These are phyloP conservation scores for Penicillium sp. DNA, from an alignment of 2,329 filamentous ascomycete genomes.

Conservation along the genomic window DNA sequence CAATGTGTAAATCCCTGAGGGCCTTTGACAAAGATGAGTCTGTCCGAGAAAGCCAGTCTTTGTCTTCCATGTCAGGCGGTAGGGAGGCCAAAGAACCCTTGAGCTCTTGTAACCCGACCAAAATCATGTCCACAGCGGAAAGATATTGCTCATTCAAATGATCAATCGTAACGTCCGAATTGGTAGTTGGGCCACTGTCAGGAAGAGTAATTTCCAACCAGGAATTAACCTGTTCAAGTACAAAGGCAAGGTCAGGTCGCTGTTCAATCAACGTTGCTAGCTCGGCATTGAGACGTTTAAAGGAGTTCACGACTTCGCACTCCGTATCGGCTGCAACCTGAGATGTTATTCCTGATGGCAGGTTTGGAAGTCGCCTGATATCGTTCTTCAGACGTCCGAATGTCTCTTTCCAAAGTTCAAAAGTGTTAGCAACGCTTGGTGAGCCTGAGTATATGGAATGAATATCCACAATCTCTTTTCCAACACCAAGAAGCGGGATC, in stretches of 20 bases:
- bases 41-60: conserved; percentile 59
- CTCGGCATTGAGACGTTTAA: conserved; percentile 31
- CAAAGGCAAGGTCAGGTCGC: conserved; percentile 60
- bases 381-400: conserved; percentile 44
- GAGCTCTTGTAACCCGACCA: conserved; percentile 74
- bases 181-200: conserved; percentile 11
- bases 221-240: conserved; percentile 61
- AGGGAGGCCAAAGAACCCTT: conserved; percentile 54
- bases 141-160: conserved; percentile 58
- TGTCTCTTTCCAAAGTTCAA: conserved; percentile 50
- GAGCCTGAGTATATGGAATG: conserved; percentile 65
- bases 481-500: conserved; percentile 63
- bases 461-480: conserved; percentile 58
- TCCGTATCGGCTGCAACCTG: conserved; percentile 25
- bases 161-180: conserved; percentile 28
- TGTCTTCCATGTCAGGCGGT: conserved; percentile 58
- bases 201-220: conserved; percentile 53
- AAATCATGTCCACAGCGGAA: conserved; percentile 66
- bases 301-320: conserved; percentile 23
- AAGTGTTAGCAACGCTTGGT: conserved; percentile 38
- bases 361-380: conserved; percentile 42
- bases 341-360: conserved; percentile 51
- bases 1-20: conserved; percentile 57
- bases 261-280: conserved; percentile 44
- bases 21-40: conserved; percentile 52